phyloP scores from a whole-genome alignment of 331 rosid species.

The Malus hybrid region DNA sequence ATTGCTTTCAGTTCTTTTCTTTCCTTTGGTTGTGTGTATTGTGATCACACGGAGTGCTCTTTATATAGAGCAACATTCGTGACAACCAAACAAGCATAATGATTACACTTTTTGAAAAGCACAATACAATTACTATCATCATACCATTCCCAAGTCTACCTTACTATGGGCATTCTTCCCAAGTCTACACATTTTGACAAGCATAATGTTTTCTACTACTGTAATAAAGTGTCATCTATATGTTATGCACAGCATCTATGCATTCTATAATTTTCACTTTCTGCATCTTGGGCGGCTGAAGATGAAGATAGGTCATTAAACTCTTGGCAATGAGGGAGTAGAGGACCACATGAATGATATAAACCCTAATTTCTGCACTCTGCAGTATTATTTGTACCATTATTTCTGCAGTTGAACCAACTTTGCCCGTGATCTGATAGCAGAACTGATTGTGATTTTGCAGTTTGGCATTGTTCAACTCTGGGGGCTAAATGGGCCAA shows the following conservation, averaged over 20 bases:
- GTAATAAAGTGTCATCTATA: too few species aligned
- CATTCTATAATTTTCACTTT: background rate
- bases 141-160: too few species aligned
- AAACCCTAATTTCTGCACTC: background rate
- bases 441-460: background rate
- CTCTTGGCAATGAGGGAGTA: background rate
- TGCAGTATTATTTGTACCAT: background rate
- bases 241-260: background rate
- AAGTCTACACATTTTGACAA: too few species aligned
- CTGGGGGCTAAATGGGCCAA: background rate
- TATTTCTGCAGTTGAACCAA: background rate
- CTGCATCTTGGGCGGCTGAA: background rate
- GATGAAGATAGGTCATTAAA: background rate
- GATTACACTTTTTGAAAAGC: too few species aligned
- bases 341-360: background rate
- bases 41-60: too few species aligned
- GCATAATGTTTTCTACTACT: too few species aligned
- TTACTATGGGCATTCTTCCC: too few species aligned
- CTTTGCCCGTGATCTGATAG: background rate
- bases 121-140: too few species aligned
- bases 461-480: background rate
- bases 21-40: too few species aligned
- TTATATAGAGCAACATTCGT: too few species aligned
- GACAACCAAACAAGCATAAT: too few species aligned
- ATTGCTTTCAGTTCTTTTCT: too few species aligned